Base-by-base conservation (phyloP, 192 early-diverging fungal genomes). In the Coemansia sp. region DNA sequence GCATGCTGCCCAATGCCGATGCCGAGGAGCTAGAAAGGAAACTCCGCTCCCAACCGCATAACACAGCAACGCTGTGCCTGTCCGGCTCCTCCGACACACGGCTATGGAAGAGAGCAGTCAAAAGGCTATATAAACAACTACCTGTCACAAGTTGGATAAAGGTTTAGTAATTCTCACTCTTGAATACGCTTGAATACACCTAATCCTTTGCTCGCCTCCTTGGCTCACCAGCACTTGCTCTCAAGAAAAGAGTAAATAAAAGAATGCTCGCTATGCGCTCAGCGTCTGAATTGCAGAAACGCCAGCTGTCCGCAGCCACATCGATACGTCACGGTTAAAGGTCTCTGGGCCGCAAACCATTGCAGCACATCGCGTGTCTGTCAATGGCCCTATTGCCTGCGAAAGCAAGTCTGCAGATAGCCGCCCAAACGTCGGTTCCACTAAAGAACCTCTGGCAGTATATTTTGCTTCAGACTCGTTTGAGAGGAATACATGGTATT, bases 261-360 rank as follows among this genome's bases (percentile, higher is more conserved):
- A 37, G 39, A 22, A 38, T 63, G 3, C 15, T 18, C 12, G 34
- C 18, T 61, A 43, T 16, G 39, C 55, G 3, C n/a, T 30, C 47
- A 78, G 67, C 32, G 30, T 18, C 50, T 78, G 76, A 13, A 67
- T 58, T 11, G 41, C 60, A 12, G 15, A 20, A 2, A 72, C 37
- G 2, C 67, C 67, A n/a, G 73, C 27, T 24, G 44, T 53, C 2
- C 9, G n/a, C 38, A 79, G 64, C 66, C 66, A 74, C 11, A 41
- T 4, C 12, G 30, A 38, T 3, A 79, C 68, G 41, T 79, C 71
- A 13, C 27, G n/a, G 43, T 79, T 79, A 43, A 79, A 79, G 15
- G 61, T 24, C 6, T 61, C 71, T 10, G 76, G 76, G 2, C 76
- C 76, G 29, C 76, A 79, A 32, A 79, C 68, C 52, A 74, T 62